A percentile compares a stretch with the other conserved stretches of the same genome.
Conservation (phyloP, 2,329 filamentous ascomycete genomes). For the Chaetothyriales sp. region DNA sequence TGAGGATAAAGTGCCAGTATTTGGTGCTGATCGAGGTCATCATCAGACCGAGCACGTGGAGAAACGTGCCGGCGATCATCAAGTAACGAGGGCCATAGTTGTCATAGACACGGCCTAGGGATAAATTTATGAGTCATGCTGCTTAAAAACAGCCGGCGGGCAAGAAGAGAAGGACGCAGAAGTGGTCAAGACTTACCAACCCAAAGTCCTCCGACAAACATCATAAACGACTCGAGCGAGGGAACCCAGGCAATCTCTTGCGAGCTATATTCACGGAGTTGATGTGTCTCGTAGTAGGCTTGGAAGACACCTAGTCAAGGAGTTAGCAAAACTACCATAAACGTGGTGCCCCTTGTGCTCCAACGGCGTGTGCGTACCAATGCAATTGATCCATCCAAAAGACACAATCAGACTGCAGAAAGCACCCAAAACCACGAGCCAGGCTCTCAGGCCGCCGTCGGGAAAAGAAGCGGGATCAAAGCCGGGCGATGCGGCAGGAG, state of each 20-base stretch:
- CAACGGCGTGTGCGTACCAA: neutral
- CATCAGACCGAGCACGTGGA: conserved; percentile 47
- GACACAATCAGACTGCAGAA: conserved; percentile 29
- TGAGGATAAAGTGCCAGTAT: conserved; percentile 44
- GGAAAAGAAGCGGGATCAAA: conserved; percentile 21
- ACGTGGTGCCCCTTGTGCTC: no score
- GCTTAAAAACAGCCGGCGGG: neutral
- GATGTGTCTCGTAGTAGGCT: conserved; percentile 43
- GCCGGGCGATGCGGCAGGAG: neutral
- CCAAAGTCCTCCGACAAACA: conserved; percentile 19
- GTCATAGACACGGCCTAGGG: conserved; percentile 40
- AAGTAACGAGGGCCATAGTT: conserved; percentile 47
- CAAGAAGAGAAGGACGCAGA: neutral
- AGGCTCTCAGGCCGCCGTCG: conserved; percentile 30
- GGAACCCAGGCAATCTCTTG: conserved; percentile 48
- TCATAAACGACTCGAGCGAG: conserved; percentile 37
- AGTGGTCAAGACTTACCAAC: conserved; percentile 6
- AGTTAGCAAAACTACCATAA: neutral
- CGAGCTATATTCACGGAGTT: conserved; percentile 36
- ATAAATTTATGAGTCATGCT: neutral
- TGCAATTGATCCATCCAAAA: conserved; percentile 27
- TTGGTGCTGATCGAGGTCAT: conserved; percentile 41
- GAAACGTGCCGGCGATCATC: conserved; percentile 35
- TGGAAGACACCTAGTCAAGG: conserved; percentile 39
- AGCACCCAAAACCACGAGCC: conserved; percentile 31